These are phyloP conservation scores for Simplicillium sp. DNA, from an alignment of 2,329 filamentous ascomycete genomes.

Conservation along the genomic window DNA sequence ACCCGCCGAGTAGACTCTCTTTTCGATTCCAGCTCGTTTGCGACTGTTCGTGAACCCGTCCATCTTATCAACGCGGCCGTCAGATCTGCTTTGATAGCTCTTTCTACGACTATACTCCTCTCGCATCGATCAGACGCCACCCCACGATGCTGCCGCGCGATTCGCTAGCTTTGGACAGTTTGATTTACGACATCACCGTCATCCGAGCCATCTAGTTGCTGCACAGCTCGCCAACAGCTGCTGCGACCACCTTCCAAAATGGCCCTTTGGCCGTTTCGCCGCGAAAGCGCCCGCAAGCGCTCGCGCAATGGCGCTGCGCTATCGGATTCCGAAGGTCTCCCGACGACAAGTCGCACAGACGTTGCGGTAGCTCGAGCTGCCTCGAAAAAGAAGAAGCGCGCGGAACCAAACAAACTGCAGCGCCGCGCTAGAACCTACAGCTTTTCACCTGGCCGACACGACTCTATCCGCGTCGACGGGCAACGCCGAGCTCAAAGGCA, in stretches of 20 bases:
- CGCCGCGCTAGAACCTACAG: conserved; percentile 45
- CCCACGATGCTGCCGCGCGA: too few relatives aligned
- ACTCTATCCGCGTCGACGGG: conserved; percentile 36
- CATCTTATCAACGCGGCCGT: too few relatives aligned
- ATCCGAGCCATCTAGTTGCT: neutral
- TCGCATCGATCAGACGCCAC: too few relatives aligned
- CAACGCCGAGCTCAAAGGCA: conserved; percentile 10
- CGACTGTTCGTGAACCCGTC: too few relatives aligned
- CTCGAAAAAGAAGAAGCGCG: conserved; percentile 31
- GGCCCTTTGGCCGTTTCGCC: conserved; percentile 19
- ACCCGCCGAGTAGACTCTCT: too few relatives aligned
- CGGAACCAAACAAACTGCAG: conserved; percentile 36
- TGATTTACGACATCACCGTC: too few relatives aligned
- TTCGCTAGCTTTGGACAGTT: too few relatives aligned
- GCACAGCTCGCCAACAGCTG: too few relatives aligned
- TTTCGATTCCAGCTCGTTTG: too few relatives aligned
- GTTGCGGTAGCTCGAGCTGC: conserved; percentile 13
- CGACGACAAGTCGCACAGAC: conserved; percentile 26
- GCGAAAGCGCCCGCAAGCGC: conserved; percentile 58
- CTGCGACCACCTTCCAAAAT: conserved; percentile 3
- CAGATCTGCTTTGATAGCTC: too few relatives aligned
- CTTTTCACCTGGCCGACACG: conserved; percentile 51
- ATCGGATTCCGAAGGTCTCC: conserved; percentile 34
- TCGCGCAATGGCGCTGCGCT: conserved; percentile 34
- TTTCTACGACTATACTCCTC: too few relatives aligned